Evolutionary conservation across 2,329 filamentous ascomycete species (phyloP), one percentile per base, ranked within the genome.

Genomic region (Lasiodiplodia sp.): DNA sequence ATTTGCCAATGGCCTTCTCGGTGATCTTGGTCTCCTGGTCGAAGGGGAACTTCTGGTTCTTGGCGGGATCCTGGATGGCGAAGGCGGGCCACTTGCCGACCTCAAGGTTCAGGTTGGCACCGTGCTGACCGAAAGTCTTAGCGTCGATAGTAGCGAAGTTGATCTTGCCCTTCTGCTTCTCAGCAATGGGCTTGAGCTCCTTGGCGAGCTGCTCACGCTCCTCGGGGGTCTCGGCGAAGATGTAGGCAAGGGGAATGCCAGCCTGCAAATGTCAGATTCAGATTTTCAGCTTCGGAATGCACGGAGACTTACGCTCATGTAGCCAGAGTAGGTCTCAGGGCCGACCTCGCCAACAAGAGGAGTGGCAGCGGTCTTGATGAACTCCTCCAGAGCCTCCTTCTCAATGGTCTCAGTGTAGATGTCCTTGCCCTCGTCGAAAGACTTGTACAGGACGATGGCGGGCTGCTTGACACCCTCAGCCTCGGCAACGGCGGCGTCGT

Each of bases 81-180:
- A 99, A 99, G 70, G 95, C 91, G 71, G 96, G 96, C 91, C 96
- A 99, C 83, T 93, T 92, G 86, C 95, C 92, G 71, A 92, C 88
- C 84, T 97, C 93, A 72, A 99, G 92, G 89, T 99, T 99, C 75
- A 99, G 89, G 90, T 99, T 99, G 77, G 88, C 90, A 74, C 93
- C 94, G 84, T 99, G 96, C 74, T 95, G 94, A 79, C 96, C 96
- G 79, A 96, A 99, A 70, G 92, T 83, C 86, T 92, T 93, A 74
- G 96, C 94, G 79, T 99, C 96, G 76, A 99, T 98, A 78, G 94
- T 97, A 73, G 94, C 96, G 81, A 99, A 96, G 91, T 97, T 98
- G 86, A 99, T 89, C 81, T 89, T 90, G 83, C 96, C 95, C 85
- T 94, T 95, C 87, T 94, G 90, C 86, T 95, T 92, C 86, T 96